These are phyloP conservation scores for Silybum marianum DNA, from an alignment of 129 eudicot species.

Conservation along the genomic window DNA sequence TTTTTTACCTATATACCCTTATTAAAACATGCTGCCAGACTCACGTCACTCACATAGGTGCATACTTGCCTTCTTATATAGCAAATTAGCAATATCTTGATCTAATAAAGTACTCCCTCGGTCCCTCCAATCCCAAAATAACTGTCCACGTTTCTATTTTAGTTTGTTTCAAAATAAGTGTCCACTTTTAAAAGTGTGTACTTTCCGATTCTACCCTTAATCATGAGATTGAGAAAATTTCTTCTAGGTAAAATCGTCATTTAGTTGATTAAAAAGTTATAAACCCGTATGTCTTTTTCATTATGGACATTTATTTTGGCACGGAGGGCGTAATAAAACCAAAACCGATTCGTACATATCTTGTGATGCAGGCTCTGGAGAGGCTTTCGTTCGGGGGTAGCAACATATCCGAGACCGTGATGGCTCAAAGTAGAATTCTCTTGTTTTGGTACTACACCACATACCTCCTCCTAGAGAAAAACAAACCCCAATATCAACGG, in stretches of 20 bases:
- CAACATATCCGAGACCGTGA: slow-evolving; percentile 62
- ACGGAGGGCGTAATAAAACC: no score
- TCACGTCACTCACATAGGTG: no score
- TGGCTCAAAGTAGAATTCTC: slow-evolving; percentile 81
- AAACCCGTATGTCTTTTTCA: background rate
- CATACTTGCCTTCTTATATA: no score
- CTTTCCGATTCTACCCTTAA: background rate
- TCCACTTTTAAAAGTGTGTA: background rate
- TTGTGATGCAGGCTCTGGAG: slow-evolving; percentile 69
- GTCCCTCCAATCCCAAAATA: background rate
- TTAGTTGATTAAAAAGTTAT: background rate
- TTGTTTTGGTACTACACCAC: slow-evolving; percentile 87
- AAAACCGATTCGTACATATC: background rate
- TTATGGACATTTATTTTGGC: background rate
- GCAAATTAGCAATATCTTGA: background rate
- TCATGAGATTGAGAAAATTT: background rate
- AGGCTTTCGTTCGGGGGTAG: slow-evolving; percentile 83
- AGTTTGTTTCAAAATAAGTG: background rate
- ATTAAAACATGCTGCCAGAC: no score
- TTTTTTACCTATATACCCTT: background rate
- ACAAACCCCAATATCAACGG: slow-evolving; percentile 83
- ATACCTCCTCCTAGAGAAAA: slow-evolving; percentile 76
- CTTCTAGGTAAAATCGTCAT: background rate
- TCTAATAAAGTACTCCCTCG: background rate
- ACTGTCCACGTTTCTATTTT: background rate